Evolutionary conservation across 306 rosid genomes (phyloP), one percentile per base, ranked within the genome.

Genomic region (Prosopis cineraria): DNA sequence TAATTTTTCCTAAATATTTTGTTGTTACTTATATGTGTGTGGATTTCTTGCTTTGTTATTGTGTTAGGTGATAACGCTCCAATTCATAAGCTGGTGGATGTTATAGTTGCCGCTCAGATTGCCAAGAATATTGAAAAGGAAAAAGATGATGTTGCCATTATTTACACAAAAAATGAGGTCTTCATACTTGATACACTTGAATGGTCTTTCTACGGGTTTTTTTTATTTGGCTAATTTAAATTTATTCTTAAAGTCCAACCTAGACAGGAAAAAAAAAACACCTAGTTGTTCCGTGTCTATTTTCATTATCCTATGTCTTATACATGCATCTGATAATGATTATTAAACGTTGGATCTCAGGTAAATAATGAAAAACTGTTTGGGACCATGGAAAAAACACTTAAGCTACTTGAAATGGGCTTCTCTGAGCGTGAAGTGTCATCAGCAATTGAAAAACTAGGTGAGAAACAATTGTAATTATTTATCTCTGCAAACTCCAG

Each of bases 391-490:
- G 97, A 88, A 76, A 93, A 88, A 85, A 88, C 98, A 12, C 90
- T 95, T 70, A 87, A 82, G 11, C 86, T 95, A 87, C 93, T 95
- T 77, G 93, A 93, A 84, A 95, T 95, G 96, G 98, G 98, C 65
- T 95, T 95, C 86, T 88, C 96, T 33, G 98, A 95, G 89, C 85
- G 66, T 56, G 93, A 95, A 87, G 93, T 95, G 78, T 95, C 98
- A 29, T 82, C 85, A 68, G 98, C 96, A 72, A 73, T 95, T 47
- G 98, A 95, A 83, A 91, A 60, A 80, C 80, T 84, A 82, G 98
- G 98, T 89, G 72, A 85, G 88, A 88, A 74, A 69, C 81, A 73
- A n/a, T 59, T 59, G 33, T 67, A 73, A 75, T 52, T 64, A 53
- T 77, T 25, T 19, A 73, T 75, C 65, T 43, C 53, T 50, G 64